A percentile compares a stretch with the other conserved stretches of the same genome.
Conservation (phyloP, 2,329 filamentous ascomycete species). For the Alternaria longipes region DNA sequence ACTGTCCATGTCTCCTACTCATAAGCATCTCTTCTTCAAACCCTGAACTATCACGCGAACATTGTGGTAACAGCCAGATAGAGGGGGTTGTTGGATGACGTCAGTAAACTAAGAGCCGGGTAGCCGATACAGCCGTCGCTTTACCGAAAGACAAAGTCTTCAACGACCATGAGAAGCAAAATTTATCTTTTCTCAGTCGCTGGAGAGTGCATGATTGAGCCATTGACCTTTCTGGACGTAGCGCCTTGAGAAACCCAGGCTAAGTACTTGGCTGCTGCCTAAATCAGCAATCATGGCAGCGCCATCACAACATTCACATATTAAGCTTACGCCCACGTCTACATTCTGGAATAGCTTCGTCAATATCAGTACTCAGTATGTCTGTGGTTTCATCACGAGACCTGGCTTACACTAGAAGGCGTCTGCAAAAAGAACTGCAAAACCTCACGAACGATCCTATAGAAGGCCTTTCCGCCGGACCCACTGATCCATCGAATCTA, state of each 20-base stretch:
- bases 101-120: not conserved
- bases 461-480: not conserved
- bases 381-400: not conserved
- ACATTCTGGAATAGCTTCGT: not conserved
- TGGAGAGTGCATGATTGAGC: rapidly evolving
- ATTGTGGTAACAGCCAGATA: not conserved
- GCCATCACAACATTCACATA: not conserved
- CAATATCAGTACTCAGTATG: not conserved
- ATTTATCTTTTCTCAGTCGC: not conserved
- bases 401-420: not conserved
- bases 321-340: not conserved
- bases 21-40: not conserved
- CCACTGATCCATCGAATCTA: not conserved
- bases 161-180: not conserved
- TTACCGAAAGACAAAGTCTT: rapidly evolving
- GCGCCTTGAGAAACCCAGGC: not conserved
- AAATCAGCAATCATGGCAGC: not conserved
- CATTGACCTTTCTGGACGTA: no score
- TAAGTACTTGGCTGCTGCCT: not conserved
- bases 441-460: not conserved
- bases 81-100: not conserved
- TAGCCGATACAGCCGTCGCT: not conserved
- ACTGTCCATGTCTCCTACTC: not conserved
- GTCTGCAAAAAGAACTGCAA: not conserved
- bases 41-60: rapidly evolving